phyloP scores from a whole-genome alignment of 1,284 basidiomycete species.

The Flammula alnicola region DNA sequence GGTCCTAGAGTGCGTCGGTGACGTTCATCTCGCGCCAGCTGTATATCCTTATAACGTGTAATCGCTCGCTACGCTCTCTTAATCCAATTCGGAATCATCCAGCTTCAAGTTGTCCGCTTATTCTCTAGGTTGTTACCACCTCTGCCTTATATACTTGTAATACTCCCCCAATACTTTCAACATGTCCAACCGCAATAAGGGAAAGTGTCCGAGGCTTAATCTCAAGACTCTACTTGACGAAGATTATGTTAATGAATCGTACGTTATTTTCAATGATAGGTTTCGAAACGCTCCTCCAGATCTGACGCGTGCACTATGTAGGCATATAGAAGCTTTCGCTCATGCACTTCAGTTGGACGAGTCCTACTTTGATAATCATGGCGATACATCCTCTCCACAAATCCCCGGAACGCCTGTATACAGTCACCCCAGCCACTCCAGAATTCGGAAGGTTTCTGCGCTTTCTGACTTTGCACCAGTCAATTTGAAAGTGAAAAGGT shows the following conservation, averaged over 20 bases:
- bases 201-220: not conserved
- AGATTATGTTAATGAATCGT: conserved; percentile 79
- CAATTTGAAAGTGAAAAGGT: conserved; percentile 80
- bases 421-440: conserved; percentile 41
- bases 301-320: conserved; percentile 30
- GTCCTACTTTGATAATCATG: conserved; percentile 47
- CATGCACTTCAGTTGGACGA: conserved; percentile 70
- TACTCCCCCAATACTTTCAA: too few relatives aligned
- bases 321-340: conserved; percentile 75
- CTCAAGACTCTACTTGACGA: conserved; percentile 32
- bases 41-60: too few relatives aligned
- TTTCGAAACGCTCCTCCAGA: not conserved
- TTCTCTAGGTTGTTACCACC: too few relatives aligned
- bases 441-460: conserved; percentile 80
- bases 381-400: conserved; percentile 37
- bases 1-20: too few relatives aligned
- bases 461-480: conserved; percentile 94
- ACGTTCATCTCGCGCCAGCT: too few relatives aligned
- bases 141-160: too few relatives aligned
- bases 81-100: too few relatives aligned
- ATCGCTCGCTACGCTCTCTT: too few relatives aligned
- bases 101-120: too few relatives aligned
- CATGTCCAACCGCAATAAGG: conserved; percentile 1
- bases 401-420: conserved; percentile 39
- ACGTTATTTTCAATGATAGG: conserved; percentile 29